Base-by-base conservation (phyloP, 306 rosid genomes). In the Castanea mollissima region DNA sequence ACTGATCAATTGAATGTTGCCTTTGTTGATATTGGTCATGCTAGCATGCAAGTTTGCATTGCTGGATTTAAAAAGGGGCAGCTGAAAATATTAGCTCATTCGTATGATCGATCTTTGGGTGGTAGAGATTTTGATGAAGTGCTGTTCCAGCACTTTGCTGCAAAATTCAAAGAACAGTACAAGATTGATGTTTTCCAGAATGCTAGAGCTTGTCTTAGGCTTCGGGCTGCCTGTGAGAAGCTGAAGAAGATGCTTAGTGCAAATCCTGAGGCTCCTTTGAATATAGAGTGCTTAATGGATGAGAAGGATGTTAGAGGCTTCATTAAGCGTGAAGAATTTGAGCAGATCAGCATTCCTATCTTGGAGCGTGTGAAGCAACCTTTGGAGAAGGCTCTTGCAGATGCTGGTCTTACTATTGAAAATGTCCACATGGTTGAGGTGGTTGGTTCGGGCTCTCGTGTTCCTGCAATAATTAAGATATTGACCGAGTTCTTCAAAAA, bases 111-210 rank as follows among this genome's bases (percentile, higher is more conserved):
- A 80, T 90, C 96, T 46, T 82, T 96, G 65, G 98, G 99, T 55
- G 99, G 99, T 76, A 93, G 98, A 77, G 99, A 96, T 74, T 96
- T 96, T 35, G 99, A 96, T 16, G 99, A 93, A 76, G 99, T 69
- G 58, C 54, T 96, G 56, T 93, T 93, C 81, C 82, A 89, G 19
- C 92, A 96, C 82, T 95, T 95, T 80, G 97, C 93, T 14, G 88
- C 65, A 4, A 91, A 93, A 76, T 90, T 93, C 72, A 93, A 90
- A 87, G 94, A 84, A 12, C 89, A 96, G 82, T 93, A 93, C 81
- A 96, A 89, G 83, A 96, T 96, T 74, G 94, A 96, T 74, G 96
- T 96, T 72, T 68, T 5, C 35, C 96, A 89, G 88, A 96, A 96
- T 78, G 97, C 97, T 1, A 88, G 87, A 88, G 98, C 99, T 41